Percentiles rank a stretch among this genome's conserved stretches.
Evolutionary conservation across 2,329 filamentous ascomycete genomes (phyloP).

Genomic region (Ploettnerulaceae sp.): DNA sequence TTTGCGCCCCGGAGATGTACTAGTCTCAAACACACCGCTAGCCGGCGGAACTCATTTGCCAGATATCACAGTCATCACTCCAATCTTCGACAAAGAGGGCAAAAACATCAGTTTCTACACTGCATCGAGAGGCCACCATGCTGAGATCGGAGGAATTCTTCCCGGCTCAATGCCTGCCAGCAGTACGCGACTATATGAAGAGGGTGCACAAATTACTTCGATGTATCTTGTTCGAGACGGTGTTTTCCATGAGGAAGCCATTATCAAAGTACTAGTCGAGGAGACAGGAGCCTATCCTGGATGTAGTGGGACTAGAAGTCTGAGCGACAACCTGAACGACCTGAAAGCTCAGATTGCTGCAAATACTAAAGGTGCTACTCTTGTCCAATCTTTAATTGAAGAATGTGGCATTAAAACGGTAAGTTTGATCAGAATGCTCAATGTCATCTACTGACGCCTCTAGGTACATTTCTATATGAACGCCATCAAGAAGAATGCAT

Average conservation of each 20-base stretch:
- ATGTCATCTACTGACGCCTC: slow-evolving; percentile 27
- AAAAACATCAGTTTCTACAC: slow-evolving; percentile 77
- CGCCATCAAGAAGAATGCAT: slow-evolving; percentile 73
- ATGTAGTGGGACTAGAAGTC: slow-evolving; percentile 69
- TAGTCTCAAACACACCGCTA: too few species aligned
- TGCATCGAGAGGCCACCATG: slow-evolving; percentile 66
- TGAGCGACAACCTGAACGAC: slow-evolving; percentile 78
- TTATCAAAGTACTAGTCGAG: slow-evolving; percentile 35
- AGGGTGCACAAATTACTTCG: slow-evolving; percentile 57
- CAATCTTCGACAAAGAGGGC: slow-evolving; percentile 61
- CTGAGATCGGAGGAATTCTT: slow-evolving; percentile 76
- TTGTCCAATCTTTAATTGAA: slow-evolving; percentile 61
- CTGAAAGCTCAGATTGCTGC: slow-evolving; percentile 80
- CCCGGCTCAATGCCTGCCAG: slow-evolving; percentile 77
- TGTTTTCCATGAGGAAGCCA: slow-evolving; percentile 71
- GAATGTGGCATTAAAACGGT: slow-evolving; percentile 65
- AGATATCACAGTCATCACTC: slow-evolving; percentile 76
- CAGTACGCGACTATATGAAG: slow-evolving; percentile 59
- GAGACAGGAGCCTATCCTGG: slow-evolving; percentile 40
- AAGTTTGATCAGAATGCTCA: not conserved
- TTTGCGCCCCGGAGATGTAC: slow-evolving; percentile 65
- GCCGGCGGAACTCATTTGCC: slow-evolving; percentile 72
- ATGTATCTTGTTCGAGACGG: slow-evolving; percentile 69
- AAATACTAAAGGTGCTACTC: slow-evolving; percentile 81
- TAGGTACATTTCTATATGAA: slow-evolving; percentile 74